Percentiles rank a stretch among this genome's conserved stretches.
phyloP scores from a whole-genome alignment of 2,329 filamentous ascomycete genomes.

The Hypoxylon sp. region DNA sequence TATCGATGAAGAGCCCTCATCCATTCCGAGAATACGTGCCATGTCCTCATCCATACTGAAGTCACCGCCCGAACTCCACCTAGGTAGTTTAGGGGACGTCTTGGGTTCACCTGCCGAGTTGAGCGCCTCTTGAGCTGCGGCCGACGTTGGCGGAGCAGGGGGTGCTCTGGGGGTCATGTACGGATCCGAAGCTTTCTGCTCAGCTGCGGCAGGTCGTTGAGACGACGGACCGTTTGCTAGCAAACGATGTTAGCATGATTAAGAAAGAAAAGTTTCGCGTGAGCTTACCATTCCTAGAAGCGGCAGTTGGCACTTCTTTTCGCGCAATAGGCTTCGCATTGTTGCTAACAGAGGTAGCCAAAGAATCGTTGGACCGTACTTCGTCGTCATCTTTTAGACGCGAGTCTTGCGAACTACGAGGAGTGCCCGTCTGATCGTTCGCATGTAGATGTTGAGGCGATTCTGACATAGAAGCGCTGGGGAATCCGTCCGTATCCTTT shows the following conservation, averaged over 20 bases:
- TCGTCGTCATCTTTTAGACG: constrained; percentile 64
- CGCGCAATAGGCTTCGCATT: constrained; percentile 63
- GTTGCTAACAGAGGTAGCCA: constrained; percentile 50
- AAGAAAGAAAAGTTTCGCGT: constrained; percentile 13
- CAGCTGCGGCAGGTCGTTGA: constrained; percentile 40
- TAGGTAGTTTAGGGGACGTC: constrained; percentile 71
- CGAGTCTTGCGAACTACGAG: constrained; percentile 67
- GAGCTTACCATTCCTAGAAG: constrained; percentile 55
- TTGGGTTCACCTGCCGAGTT: constrained; percentile 55
- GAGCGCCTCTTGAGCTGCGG: constrained; percentile 57
- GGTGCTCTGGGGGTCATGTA: constrained; percentile 67
- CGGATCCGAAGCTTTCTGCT: constrained; percentile 57
- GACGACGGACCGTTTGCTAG: constrained; percentile 50
- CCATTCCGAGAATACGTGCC: constrained; percentile 82
- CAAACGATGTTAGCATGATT: constrained; percentile 31
- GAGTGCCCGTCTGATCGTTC: constrained; percentile 51
- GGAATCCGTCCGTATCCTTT: constrained; percentile 48
- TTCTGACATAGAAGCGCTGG: constrained; percentile 38
- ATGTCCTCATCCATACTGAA: constrained; percentile 97
- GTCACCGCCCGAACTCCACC: constrained; percentile 82
- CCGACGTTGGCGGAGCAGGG: constrained; percentile 59
- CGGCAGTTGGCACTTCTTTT: constrained; percentile 66
- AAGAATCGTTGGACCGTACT: constrained; percentile 55
- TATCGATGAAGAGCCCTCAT: constrained; percentile 80
- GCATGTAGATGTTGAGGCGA: constrained; percentile 47